Percentiles rank a stretch among this genome's conserved stretches.
Evolutionary conservation across 176 grass and related monocot genomes (phyloP).

Genomic region (Oryza meridionalis): DNA sequence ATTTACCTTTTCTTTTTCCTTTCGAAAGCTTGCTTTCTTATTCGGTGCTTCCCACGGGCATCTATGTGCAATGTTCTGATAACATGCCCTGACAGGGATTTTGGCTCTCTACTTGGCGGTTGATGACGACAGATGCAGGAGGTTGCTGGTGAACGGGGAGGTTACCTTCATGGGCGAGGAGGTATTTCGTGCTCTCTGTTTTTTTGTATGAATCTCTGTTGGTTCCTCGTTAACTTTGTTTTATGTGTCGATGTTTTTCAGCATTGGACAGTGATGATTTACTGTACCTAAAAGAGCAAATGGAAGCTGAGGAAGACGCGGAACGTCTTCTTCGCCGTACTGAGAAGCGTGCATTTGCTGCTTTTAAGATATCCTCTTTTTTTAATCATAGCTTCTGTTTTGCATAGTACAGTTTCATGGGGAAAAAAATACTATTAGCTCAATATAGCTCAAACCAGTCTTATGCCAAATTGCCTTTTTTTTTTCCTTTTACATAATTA

Average conservation of each 20-base stretch:
- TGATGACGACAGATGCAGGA: conserved; percentile 96
- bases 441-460: not conserved
- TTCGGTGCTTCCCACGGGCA: not conserved
- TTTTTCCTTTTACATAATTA: not conserved
- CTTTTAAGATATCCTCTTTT: conserved; percentile 97
- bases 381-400: not conserved
- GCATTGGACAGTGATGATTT: conserved; percentile 98
- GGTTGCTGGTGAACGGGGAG: conserved; percentile 97
- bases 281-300: conserved; percentile 97
- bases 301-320: conserved; percentile 98
- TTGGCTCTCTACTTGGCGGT: conserved; percentile 71
- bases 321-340: conserved; percentile 87
- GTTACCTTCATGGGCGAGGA: conserved; percentile 97
- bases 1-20: not conserved
- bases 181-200: conserved; percentile 55
- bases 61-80: conserved; percentile 67
- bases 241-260: conserved; percentile 44
- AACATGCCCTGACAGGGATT: conserved; percentile 99
- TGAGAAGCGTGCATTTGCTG: conserved; percentile 95
- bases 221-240: conserved; percentile 30
- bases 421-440: not conserved
- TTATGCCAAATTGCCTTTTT: conserved; percentile 4
- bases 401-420: not conserved
- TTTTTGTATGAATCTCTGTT: conserved; percentile 22
- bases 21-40: conserved; percentile 1